Base-by-base conservation (phyloP, 176 grass and related monocot species). In the Puccinellia tenuiflora region DNA sequence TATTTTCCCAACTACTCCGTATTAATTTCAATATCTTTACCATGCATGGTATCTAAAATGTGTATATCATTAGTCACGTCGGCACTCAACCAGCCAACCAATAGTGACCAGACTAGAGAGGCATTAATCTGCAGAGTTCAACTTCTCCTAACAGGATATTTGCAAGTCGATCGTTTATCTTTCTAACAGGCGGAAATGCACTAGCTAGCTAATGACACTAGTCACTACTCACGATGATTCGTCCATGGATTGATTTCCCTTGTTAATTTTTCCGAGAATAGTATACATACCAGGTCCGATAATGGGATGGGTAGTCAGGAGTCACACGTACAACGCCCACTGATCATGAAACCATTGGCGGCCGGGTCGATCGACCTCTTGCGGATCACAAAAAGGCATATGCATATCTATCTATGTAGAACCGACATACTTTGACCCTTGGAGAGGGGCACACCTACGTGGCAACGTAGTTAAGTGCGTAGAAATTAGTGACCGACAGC, bases 401-500 rank as follows among this genome's bases (percentile, higher is more conserved):
- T 21, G 15, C 25, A 45, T 43, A 79, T 73, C 70, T 21, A 9
- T 15, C 15, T n/a, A 25, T n/a, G 12, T 24, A n/a, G 12, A 38
- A 22, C n/a, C n/a, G n/a, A n/a, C 24, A 26, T 11, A 15, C 47
- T 68, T 57, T 33, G 29, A 51, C 33, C 52, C 16, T 75, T 53
- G 18, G 12, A 47, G 45, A 4, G 15, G 18, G 14, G 26, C 53
- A 60, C 6, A 26, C 10, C 4, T 55, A 11, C 18, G 53, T 59
- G 22, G 54, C 56, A 0, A 61, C 59, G 40, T 68, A 60, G 43
- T 52, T 45, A 84, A 61, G 57, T 63, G 71, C 31, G 62, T 18
- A 31, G 20, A 85, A 85, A n/a, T n/a, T n/a, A n/a, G 71, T 63
- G 71, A 77, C 63, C 59, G 78, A 51, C 63, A 72, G 70, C 83